Percentiles rank a stretch among this genome's conserved stretches.
These are phyloP conservation scores for Trichoderma gamsii DNA, from an alignment of 495 filamentous ascomycete species.

Conservation along the genomic window DNA sequence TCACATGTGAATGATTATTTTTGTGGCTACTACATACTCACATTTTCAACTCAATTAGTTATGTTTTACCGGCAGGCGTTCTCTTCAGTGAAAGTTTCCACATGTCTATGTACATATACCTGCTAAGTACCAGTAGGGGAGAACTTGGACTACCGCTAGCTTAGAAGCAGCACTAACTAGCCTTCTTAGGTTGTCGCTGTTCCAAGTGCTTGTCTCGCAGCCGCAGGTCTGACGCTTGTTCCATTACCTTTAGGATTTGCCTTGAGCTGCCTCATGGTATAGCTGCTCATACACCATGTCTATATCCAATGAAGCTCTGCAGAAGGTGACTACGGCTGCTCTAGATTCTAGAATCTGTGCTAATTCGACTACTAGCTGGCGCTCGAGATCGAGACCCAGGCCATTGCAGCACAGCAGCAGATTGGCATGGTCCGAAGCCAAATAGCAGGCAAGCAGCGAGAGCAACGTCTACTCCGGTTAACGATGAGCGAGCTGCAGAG, in stretches of 20 bases:
- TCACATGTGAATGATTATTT: too few species aligned
- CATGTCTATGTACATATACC: too few species aligned
- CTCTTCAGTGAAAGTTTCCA: too few species aligned
- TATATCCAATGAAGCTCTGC: constrained; percentile 89
- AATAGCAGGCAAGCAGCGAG: constrained; percentile 78
- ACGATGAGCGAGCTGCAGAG: constrained; percentile 75
- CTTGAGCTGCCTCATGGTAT: not conserved
- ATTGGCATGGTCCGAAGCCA: constrained; percentile 82
- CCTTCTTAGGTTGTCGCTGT: not conserved
- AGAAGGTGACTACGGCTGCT: constrained; percentile 59
- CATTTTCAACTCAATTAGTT: too few species aligned
- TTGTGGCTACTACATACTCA: too few species aligned
- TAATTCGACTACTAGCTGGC: constrained; percentile 54
- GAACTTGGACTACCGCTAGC: too few species aligned
- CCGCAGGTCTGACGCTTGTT: not conserved
- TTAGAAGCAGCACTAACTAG: too few species aligned
- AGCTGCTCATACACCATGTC: constrained; percentile 59
- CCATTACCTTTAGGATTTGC: not conserved
- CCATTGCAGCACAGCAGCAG: constrained; percentile 82
- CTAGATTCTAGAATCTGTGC: constrained; percentile 13
- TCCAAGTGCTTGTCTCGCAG: not conserved
- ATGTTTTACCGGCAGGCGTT: too few species aligned
- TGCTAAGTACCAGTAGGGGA: too few species aligned
- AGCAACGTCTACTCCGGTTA: constrained; percentile 81
- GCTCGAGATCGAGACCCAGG: constrained; percentile 88